Conservation (phyloP, 768 basidiomycete genomes). For the Mycena capillaripes region DNA sequence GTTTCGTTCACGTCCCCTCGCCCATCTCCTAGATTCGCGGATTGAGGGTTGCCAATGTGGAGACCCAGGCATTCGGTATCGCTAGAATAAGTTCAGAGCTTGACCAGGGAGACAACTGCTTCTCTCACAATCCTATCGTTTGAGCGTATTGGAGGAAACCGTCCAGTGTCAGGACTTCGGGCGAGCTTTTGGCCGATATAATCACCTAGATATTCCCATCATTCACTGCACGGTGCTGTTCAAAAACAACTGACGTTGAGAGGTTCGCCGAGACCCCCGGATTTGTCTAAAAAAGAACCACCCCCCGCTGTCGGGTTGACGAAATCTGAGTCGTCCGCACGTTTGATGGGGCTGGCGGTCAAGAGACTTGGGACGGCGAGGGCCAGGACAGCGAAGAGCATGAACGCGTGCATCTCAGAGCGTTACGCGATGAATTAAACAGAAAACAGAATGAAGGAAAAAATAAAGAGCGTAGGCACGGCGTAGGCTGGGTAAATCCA, state of each 20-base stretch:
- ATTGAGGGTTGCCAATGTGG: constrained; percentile 55
- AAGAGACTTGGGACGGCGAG: not conserved
- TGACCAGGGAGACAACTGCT: not conserved
- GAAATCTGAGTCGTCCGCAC: constrained; percentile 10
- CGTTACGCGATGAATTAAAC: not conserved
- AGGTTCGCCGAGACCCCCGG: constrained; percentile 57
- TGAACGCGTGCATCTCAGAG: not conserved
- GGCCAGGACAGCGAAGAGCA: not conserved
- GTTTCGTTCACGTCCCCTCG: constrained; percentile 58
- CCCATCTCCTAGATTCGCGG: constrained; percentile 63
- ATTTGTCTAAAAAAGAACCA: constrained; percentile 21
- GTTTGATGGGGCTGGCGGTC: constrained; percentile 3
- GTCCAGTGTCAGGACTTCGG: constrained; percentile 52
- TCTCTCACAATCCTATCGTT: constrained; percentile 59
- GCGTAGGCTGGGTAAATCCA: constrained; percentile 1
- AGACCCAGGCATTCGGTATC: constrained; percentile 58
- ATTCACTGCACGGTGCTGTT: not conserved
- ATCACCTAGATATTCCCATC: constrained; percentile 44
- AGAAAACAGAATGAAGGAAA: not conserved
- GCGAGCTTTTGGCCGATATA: constrained; percentile 60
- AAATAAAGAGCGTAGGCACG: not conserved
- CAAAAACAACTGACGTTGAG: constrained; percentile 48
- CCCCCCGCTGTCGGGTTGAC: constrained; percentile 12
- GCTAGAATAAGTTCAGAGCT: constrained; percentile 29
- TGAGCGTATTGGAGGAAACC: constrained; percentile 60